Base-by-base conservation (phyloP, 345 rosid genomes). In the Gynandropsis gynandra region DNA sequence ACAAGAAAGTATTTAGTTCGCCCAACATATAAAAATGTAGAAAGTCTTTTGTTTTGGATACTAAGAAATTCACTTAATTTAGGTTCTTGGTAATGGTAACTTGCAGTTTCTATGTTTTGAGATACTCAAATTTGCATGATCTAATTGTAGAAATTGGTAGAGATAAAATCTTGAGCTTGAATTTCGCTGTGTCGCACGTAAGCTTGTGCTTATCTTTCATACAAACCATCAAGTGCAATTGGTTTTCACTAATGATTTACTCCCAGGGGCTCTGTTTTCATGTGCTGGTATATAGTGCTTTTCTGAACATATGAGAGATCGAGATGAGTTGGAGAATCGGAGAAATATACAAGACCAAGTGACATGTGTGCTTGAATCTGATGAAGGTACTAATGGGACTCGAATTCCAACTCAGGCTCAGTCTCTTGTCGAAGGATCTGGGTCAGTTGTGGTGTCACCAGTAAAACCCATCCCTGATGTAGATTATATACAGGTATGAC, bases 241-340 rank as follows among this genome's bases (percentile, higher is more conserved):
- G 80, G 74, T 71, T 87, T 77, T 74, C 87, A 76, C 85, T 80
- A 61, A 79, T 83, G 76, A 79, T 83, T 80, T 87, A 83, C 88
- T 80, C 76, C 75, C 88, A 83, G 85, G 96, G 78, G 65, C 72
- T 82, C 78, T 81, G 78, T 83, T 87, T 80, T 74, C 74, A 74
- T 83, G 78, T 47, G 78, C 70, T 74, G 61, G 75, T 71, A 11
- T 39, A 72, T 81, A 85, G 94, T 81, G 88, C 81, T 80, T 74
- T 68, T 72, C 76, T 64, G 78, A 76, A 65, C 66, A 56, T 52
- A 48, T 20, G 52, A 79, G 78, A 67, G 67, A 67, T 44, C 77
- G 66, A 56, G 67, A 63, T 51, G 80, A 72, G 44, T 50, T 53
- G 63, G 74, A 61, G 58, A 21, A 33, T 62, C 62, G 62, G 68